Evolutionary conservation across 345 rosid species (phyloP), one percentile per base, ranked within the genome.

Genomic region (Odontarrhena argentea): DNA sequence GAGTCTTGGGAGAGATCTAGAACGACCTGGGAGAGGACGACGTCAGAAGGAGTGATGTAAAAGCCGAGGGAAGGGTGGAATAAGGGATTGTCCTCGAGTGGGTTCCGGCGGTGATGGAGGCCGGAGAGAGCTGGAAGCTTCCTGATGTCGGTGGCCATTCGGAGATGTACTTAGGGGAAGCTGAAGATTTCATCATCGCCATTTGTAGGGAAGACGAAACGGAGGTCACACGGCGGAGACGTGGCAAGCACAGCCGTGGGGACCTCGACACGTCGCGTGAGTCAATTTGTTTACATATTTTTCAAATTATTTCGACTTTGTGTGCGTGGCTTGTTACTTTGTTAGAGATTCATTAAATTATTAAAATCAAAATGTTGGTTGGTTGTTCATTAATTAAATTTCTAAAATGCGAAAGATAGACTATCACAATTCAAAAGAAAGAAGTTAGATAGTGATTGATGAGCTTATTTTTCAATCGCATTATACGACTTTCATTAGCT

Each of bases 31-130:
- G 90, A 81, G 38, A 93, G 84, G 64, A 93, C 50, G 71, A 82
- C 63, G 70, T 93, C 96, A 14, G 85, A 63, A 10, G 76, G 60
- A 49, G 65, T 32, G 58, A 93, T 30, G 84, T 93, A 90, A 84
- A 93, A 93, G 65, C 86, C 87, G 6, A 76, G 52, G 2, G 80
- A 58, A 5, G 94, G 92, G 60, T 53, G 87, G 79, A 78, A 93
- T 70, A 75, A 84, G 13, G 75, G 70, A 55, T 86, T 88, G 9
- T 45, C 77, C 0, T 86, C 79, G 4, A 93, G 81, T 5, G 97
- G 98, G 66, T 85, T 87, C 9, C 76, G 37, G 54, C 26, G 56
- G 3, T 3, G 45, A 43, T 65, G 69, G 67, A 84, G 84, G 58
- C 57, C 18, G 7, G 75, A 68, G 71, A 83, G 63, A 63, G 74